These are phyloP conservation scores for Diplodia seriata DNA, from an alignment of 2,329 filamentous ascomycete genomes.

Conservation along the genomic window DNA sequence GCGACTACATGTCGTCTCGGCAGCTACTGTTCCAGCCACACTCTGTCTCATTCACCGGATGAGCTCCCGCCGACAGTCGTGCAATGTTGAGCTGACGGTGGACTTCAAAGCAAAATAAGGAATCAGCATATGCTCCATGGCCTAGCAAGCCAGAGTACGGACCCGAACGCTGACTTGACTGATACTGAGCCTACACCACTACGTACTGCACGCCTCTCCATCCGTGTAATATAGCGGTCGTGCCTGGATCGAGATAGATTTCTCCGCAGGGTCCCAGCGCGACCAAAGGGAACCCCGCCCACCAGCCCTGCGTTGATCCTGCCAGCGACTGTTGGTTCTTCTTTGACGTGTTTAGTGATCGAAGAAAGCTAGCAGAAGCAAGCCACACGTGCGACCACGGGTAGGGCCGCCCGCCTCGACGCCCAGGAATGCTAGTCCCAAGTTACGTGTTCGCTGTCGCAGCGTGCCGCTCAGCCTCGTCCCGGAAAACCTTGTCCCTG, in stretches of 20 bases:
- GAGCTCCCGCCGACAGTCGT: neutral
- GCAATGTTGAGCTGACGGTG: neutral
- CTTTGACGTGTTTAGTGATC: conserved; percentile 2
- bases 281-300: neutral
- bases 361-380: neutral
- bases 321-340: neutral
- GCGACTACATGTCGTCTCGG: neutral
- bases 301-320: neutral
- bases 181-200: neutral
- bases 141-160: neutral
- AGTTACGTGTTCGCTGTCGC: conserved; percentile 18
- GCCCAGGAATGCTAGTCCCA: conserved; percentile 2
- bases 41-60: neutral
- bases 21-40: conserved; percentile 7
- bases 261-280: neutral
- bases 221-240: conserved; percentile 3
- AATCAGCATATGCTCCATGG: neutral
- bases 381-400: conserved; percentile 8
- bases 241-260: conserved; percentile 9
- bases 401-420: conserved; percentile 7
- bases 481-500: conserved; percentile 19
- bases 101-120: neutral
- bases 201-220: neutral
- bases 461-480: conserved; percentile 21
- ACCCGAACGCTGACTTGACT: too few relatives aligned